Conservation (phyloP, 768 basidiomycete species). For the Phaeolepiota aurea region DNA sequence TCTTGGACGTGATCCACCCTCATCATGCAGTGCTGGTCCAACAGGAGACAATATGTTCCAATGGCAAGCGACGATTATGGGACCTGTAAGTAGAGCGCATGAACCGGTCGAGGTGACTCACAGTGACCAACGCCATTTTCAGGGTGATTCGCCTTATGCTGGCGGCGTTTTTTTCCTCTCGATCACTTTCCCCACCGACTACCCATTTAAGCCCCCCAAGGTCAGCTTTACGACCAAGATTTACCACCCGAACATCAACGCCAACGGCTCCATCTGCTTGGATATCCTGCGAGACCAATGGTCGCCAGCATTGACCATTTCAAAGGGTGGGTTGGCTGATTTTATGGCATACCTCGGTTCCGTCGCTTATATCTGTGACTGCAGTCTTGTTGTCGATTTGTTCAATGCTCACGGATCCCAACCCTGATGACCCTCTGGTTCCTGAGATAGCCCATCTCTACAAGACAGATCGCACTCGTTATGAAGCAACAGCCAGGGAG, state of each 20-base stretch:
- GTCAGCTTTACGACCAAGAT: conserved; percentile 99
- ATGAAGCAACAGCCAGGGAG: conserved; percentile 97
- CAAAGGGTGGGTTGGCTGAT: conserved; percentile 65
- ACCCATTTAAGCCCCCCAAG: conserved; percentile 99
- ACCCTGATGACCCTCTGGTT: conserved; percentile 97
- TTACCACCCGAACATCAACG: conserved; percentile 99
- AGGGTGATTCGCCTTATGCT: conserved; percentile 97
- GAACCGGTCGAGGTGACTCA: too few species aligned
- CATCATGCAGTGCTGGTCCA: conserved; percentile 98
- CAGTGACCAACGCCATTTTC: conserved; percentile 16
- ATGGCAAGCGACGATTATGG: conserved; percentile 99
- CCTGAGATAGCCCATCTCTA: conserved; percentile 98
- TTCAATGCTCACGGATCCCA: conserved; percentile 98
- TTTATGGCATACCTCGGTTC: background rate
- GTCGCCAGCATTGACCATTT: conserved; percentile 98
- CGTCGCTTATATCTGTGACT: conserved; percentile 3
- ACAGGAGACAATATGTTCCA: conserved; percentile 98
- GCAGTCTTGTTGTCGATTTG: conserved; percentile 94
- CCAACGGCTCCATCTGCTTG: conserved; percentile 97
- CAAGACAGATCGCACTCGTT: conserved; percentile 97
- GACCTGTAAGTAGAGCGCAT: conserved; percentile 82
- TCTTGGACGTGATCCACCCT: conserved; percentile 98
- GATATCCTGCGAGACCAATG: conserved; percentile 99
- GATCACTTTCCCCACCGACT: conserved; percentile 92
- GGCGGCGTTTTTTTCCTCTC: conserved; percentile 99